Percentiles rank a stretch among this genome's conserved stretches.
These are phyloP conservation scores for Aspergillus kassunensis DNA, from an alignment of 495 filamentous ascomycete species.

Conservation along the genomic window DNA sequence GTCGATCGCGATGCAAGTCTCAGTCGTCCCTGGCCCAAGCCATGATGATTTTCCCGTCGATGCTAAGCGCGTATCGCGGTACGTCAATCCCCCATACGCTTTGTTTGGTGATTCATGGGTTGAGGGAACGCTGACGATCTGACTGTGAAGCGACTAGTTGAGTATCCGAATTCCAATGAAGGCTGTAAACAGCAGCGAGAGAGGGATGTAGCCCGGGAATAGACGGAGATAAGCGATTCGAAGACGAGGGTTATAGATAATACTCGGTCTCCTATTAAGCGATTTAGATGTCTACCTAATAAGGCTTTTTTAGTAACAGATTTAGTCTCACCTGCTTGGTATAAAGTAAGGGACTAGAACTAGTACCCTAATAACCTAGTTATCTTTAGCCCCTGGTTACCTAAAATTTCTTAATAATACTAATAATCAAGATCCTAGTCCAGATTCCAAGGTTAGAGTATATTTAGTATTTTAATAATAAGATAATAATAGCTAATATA, in stretches of 20 bases:
- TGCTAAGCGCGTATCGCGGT: too few species aligned
- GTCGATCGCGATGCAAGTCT: too few species aligned
- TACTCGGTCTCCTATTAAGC: constrained; percentile 58
- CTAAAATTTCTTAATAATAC: too few species aligned
- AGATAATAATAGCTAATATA: too few species aligned
- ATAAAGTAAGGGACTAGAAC: constrained; percentile 90
- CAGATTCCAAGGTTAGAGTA: too few species aligned
- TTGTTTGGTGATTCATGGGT: background rate
- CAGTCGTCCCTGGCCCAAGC: too few species aligned
- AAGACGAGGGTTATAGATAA: constrained; percentile 22
- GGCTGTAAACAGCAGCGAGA: constrained; percentile 35
- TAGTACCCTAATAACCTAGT: too few species aligned
- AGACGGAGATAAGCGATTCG: constrained; percentile 7
- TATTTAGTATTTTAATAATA: too few species aligned
- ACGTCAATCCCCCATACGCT: background rate
- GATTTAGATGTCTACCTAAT: constrained; percentile 72
- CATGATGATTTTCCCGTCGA: too few species aligned
- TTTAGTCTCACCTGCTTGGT: constrained; percentile 85
- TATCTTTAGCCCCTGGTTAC: too few species aligned
- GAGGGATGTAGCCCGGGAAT: constrained; percentile 9
- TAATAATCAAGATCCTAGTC: too few species aligned
- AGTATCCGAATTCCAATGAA: constrained; percentile 44
- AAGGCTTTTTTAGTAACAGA: constrained; percentile 89
- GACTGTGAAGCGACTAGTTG: constrained; percentile 64
- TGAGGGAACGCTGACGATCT: constrained; percentile 45